phyloP scores from a whole-genome alignment of 2,329 filamentous ascomycete genomes.

The Gnomoniopsis sp. region DNA sequence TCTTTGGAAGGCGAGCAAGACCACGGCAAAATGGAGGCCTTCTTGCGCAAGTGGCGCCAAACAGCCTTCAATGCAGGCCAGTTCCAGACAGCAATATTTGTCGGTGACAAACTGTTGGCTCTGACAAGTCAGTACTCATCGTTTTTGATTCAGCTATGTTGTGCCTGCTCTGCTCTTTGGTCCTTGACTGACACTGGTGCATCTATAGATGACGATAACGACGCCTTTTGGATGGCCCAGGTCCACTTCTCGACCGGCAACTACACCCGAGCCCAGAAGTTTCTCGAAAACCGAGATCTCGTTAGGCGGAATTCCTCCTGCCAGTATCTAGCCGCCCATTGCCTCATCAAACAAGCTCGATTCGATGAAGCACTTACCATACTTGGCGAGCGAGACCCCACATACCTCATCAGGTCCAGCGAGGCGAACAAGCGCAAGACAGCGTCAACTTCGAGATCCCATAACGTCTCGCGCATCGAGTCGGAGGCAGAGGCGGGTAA shows the following conservation, averaged over 20 bases:
- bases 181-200: constrained; percentile 15
- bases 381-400: constrained; percentile 91
- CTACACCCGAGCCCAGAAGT: constrained; percentile 84
- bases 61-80: constrained; percentile 95
- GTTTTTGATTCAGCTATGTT: constrained; percentile 6
- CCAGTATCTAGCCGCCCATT: constrained; percentile 89
- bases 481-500: constrained; percentile 66
- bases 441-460: constrained; percentile 10
- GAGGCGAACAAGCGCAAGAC: constrained; percentile 62
- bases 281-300: constrained; percentile 81
- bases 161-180: background rate
- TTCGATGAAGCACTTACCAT: constrained; percentile 84
- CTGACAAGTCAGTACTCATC: constrained; percentile 71
- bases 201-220: constrained; percentile 75
- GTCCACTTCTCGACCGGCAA: constrained; percentile 95
- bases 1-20: constrained; percentile 17
- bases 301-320: constrained; percentile 79
- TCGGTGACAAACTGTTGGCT: constrained; percentile 93
- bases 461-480: constrained; percentile 23
- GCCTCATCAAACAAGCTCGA: constrained; percentile 86
- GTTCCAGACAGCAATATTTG: constrained; percentile 93
- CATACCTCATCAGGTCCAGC: constrained; percentile 69
- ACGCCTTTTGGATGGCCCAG: constrained; percentile 97
- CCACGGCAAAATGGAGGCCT: constrained; percentile 71
- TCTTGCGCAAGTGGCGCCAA: constrained; percentile 90